These are phyloP conservation scores for Nicotiana otophora DNA, from an alignment of 257 asterid genomes.

Conservation along the genomic window DNA sequence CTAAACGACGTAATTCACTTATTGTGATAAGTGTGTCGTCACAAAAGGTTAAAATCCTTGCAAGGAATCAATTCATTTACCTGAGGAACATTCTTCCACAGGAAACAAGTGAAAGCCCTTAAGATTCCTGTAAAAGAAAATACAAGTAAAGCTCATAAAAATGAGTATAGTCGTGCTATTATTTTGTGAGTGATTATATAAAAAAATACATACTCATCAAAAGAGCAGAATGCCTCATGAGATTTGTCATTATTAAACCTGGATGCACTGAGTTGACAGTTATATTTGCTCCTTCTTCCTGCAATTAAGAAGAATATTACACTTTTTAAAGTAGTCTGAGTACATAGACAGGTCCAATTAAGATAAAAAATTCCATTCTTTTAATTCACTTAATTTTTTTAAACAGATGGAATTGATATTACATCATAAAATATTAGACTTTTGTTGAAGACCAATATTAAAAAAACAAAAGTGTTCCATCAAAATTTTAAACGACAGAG, in stretches of 20 bases:
- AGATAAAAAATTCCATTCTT: too few species aligned
- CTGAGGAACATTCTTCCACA: constrained; percentile 91
- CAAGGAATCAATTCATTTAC: constrained; percentile 22
- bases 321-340: neutral
- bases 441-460: too few species aligned
- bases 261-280: constrained; percentile 89
- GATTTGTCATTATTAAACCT: constrained; percentile 78
- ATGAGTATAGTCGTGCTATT: neutral
- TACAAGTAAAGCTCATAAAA: neutral
- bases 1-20: too few species aligned
- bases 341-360: neutral
- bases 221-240: constrained; percentile 53
- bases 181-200: neutral
- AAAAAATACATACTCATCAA: constrained; percentile 39
- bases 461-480: too few species aligned
- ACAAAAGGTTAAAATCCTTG: neutral
- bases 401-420: too few species aligned
- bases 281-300: constrained; percentile 83
- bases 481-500: too few species aligned
- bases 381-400: too few species aligned
- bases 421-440: too few species aligned
- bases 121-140: constrained; percentile 41
- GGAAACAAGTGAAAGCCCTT: constrained; percentile 36
- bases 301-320: constrained; percentile 11
- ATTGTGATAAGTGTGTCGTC: too few species aligned